Evolutionary conservation across 331 rosid species (phyloP), one percentile per base, ranked within the genome.

Genomic region (Stylosanthes scabra): DNA sequence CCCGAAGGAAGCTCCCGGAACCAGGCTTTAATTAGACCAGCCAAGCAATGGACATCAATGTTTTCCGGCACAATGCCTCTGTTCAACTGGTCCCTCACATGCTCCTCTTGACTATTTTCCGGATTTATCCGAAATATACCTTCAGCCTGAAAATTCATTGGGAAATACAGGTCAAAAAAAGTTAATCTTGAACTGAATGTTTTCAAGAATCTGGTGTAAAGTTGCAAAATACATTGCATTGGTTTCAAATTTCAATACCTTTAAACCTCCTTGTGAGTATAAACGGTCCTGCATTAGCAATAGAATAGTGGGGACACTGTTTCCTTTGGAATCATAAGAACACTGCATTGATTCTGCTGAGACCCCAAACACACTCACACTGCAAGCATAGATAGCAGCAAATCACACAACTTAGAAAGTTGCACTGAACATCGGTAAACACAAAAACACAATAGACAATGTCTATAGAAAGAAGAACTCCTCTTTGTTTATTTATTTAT

Each of bases 281-380:
- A 92, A 81, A 54, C 98, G 91, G 70, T 90, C 97, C 87, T 87
- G 99, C 99, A 95, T 90, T 46, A 95, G 86, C 83, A 95, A 74
- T 64, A 95, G 93, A 70, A 88, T 87, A 11, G 90, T 92, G 9
- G 99, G 97, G 34, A 92, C 95, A 47, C 99, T 92, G 73, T 95
- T 95, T 74, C 98, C 93, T 76, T 83, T 90, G 13, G 93, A 71
- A 83, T 92, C 99, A 63, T 86, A 89, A 51, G 92, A 84, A 68
- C 96, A 82, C 75, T 92, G 99, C 99, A 95, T 95, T 13, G 99
- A 95, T 72, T 95, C 99, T 7, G 97, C 92, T 3, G 99, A 92
- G 62, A 95, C 98, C 1, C 99, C 99, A 70, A 95, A 95, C 55
- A 90, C 96, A 28, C 89, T 90, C 9, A 86, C 93, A 83, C 99